Evolutionary conservation across 2,329 filamentous ascomycete genomes (phyloP).

Genomic region (Paraphaeosphaeria minitans): DNA sequence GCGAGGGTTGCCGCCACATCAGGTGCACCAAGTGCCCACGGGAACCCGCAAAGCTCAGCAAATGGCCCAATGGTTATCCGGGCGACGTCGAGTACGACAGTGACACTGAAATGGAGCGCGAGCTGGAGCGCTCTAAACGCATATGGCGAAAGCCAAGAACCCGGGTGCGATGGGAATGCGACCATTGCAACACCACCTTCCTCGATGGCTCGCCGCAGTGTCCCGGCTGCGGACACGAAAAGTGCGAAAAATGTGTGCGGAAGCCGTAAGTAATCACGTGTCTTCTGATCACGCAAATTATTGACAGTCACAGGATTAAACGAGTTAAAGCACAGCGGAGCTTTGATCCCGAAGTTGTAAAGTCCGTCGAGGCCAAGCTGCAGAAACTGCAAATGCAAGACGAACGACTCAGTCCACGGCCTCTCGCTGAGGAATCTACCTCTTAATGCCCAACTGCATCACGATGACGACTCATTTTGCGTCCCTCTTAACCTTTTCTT

Average conservation of each 20-base stretch:
- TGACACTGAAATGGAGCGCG: conserved; percentile 34
- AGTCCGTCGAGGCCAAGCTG: conserved; percentile 62
- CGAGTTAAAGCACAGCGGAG: conserved; percentile 61
- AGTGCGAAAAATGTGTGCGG: conserved; percentile 65
- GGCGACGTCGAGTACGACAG: conserved; percentile 59
- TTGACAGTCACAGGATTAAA: conserved; percentile 53
- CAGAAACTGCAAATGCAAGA: conserved; percentile 35
- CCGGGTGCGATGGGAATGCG: conserved; percentile 59
- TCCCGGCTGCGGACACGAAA: conserved; percentile 63
- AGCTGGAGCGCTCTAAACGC: conserved; percentile 37
- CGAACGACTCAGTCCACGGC: conserved; percentile 15
- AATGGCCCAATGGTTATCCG: conserved; percentile 72
- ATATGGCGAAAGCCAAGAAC: conserved; percentile 53
- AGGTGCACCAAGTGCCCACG: conserved; percentile 82
- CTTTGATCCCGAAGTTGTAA: conserved; percentile 65
- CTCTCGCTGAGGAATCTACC: conserved; percentile 8
- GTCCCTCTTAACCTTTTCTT: conserved; percentile 4
- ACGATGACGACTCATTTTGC: neutral
- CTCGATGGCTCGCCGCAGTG: conserved; percentile 62
- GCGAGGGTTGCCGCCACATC: conserved; percentile 70
- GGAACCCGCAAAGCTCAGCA: conserved; percentile 73
- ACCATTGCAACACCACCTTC: conserved; percentile 66
- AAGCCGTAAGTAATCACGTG: conserved; percentile 48
- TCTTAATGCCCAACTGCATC: neutral
- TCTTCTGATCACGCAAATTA: neutral